Conservation (phyloP, 164 flowering plant species). For the Vitis amurensis region DNA sequence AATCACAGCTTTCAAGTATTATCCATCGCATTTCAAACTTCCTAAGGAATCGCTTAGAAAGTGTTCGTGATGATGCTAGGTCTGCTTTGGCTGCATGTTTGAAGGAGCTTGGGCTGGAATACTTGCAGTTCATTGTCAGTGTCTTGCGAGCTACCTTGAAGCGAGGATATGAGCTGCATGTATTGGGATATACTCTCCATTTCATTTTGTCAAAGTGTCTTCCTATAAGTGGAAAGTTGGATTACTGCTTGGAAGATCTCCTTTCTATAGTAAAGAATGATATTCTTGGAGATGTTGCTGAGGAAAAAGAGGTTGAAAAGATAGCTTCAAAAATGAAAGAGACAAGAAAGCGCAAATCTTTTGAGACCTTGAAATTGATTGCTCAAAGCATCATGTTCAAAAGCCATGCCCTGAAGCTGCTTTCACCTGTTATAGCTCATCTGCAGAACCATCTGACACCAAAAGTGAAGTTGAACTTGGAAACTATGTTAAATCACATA, state of each 20-base stretch:
- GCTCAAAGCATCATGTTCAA: constrained; percentile 74
- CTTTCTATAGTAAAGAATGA: constrained; percentile 73
- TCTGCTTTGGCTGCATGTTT: constrained; percentile 82
- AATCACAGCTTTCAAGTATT: constrained; percentile 73
- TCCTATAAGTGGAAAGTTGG: constrained; percentile 55
- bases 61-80: constrained; percentile 91
- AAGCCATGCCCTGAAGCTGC: constrained; percentile 64
- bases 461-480: constrained; percentile 64
- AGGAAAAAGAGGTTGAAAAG: constrained; percentile 93
- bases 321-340: constrained; percentile 98
- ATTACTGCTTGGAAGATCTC: constrained; percentile 79
- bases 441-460: constrained; percentile 68
- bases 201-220: constrained; percentile 62
- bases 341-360: constrained; percentile 74
- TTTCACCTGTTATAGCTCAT: constrained; percentile 60
- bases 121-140: constrained; percentile 61
- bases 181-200: constrained; percentile 78
- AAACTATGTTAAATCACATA: constrained; percentile 64
- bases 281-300: constrained; percentile 88
- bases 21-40: constrained; percentile 76
- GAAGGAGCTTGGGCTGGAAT: constrained; percentile 82
- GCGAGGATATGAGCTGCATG: constrained; percentile 91
- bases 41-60: constrained; percentile 69
- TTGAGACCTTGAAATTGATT: constrained; percentile 70
- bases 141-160: constrained; percentile 68